These are phyloP conservation scores for Aspergillus aculeatinus DNA, from an alignment of 2,329 filamentous ascomycete genomes.

Conservation along the genomic window DNA sequence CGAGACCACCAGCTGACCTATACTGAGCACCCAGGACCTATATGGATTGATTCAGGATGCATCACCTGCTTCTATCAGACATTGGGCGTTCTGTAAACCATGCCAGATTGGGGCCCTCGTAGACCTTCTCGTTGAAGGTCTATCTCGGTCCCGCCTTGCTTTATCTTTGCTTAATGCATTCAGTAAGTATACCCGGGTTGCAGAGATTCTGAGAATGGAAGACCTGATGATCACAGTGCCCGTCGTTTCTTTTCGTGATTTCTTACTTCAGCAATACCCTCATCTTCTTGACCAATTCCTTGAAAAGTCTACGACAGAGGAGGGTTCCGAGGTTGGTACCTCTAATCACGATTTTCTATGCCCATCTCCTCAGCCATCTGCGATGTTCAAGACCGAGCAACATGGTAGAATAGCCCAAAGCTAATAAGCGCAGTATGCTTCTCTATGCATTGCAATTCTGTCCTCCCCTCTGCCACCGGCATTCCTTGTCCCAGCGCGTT, in stretches of 20 bases:
- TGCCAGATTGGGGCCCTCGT: slow-evolving; percentile 51
- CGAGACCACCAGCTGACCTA: slow-evolving; percentile 10
- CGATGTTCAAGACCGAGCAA: not conserved
- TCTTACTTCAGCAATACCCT: slow-evolving; percentile 33
- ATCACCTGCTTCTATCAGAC: slow-evolving; percentile 37
- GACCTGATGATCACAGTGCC: slow-evolving; percentile 26
- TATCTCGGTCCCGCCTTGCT: slow-evolving; percentile 53
- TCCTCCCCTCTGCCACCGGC: slow-evolving; percentile 33
- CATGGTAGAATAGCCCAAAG: not conserved
- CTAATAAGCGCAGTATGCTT: slow-evolving; percentile 26
- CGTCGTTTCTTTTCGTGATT: slow-evolving; percentile 32
- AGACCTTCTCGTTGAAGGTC: slow-evolving; percentile 48
- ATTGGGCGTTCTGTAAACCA: slow-evolving; percentile 50
- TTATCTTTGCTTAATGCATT: slow-evolving; percentile 52
- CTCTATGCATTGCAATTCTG: slow-evolving; percentile 35
- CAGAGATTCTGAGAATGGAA: not conserved
- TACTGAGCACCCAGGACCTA: slow-evolving; percentile 28
- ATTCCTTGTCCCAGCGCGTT: slow-evolving; percentile 32
- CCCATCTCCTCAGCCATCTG: not conserved
- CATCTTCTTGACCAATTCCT: slow-evolving; percentile 37
- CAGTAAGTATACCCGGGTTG: slow-evolving; percentile 33
- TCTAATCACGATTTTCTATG: not conserved
- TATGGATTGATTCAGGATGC: slow-evolving; percentile 29
- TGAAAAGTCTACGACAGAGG: slow-evolving; percentile 27
- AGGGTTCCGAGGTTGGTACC: slow-evolving; percentile 31